These are phyloP conservation scores for Ceratopteris richardii DNA, from an alignment of 75 land plant species.

Conservation along the genomic window DNA sequence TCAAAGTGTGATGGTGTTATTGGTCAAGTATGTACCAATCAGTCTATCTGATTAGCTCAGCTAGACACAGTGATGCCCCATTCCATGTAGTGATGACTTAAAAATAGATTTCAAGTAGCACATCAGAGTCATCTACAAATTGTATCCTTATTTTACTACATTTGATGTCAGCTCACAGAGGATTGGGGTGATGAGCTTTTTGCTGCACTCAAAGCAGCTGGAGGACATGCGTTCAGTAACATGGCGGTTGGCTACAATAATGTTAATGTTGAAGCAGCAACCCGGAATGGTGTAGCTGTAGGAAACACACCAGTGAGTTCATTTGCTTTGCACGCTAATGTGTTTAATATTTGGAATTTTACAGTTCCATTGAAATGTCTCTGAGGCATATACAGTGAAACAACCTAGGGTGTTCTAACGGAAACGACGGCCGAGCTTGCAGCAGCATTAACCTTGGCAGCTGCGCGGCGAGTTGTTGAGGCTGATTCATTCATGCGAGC, in stretches of 20 bases:
- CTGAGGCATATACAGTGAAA: not conserved
- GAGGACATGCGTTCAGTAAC: slow-evolving; percentile 94
- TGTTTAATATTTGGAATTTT: not conserved
- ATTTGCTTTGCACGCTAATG: not conserved
- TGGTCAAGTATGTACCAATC: slow-evolving; percentile 76
- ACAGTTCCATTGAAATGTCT: not conserved
- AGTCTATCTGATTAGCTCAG: too few species aligned
- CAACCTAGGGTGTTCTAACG: slow-evolving; percentile 81
- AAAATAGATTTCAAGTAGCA: too few species aligned
- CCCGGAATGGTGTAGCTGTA: slow-evolving; percentile 72
- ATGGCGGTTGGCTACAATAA: slow-evolving; percentile 99
- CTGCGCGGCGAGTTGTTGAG: slow-evolving; percentile 90
- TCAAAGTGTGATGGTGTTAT: slow-evolving; percentile 87
- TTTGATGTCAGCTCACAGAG: slow-evolving; percentile 80
- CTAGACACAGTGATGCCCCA: too few species aligned
- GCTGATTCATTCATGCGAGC: slow-evolving; percentile 98
- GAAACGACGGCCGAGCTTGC: slow-evolving; percentile 98
- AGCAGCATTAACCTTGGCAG: slow-evolving; percentile 81
- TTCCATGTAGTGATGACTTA: too few species aligned
- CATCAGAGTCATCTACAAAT: too few species aligned
- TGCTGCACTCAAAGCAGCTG: slow-evolving; percentile 63
- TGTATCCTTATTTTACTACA: too few species aligned
- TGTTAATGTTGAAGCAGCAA: slow-evolving; percentile 87
- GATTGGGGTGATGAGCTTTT: slow-evolving; percentile 95
- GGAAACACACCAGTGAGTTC: slow-evolving; percentile 82